A percentile compares a stretch with the other conserved stretches of the same genome.
phyloP scores from a whole-genome alignment of 257 asterid genomes.

The Plantago ovata region DNA sequence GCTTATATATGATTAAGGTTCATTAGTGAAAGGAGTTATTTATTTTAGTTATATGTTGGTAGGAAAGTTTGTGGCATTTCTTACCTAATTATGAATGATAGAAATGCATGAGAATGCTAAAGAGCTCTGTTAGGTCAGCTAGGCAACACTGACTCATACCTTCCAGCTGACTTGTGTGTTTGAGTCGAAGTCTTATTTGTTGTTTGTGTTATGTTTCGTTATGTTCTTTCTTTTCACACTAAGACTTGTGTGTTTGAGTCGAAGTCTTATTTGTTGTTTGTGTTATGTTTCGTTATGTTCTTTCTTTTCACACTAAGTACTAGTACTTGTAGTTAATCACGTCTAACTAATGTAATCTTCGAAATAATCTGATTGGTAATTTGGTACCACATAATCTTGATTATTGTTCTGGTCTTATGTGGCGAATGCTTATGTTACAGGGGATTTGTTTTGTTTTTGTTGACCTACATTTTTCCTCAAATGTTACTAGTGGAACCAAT shows the following conservation, averaged over 20 bases:
- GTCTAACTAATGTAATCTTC: not conserved
- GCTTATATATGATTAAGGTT: constrained; percentile 5
- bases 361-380: not conserved
- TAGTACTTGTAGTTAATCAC: not conserved
- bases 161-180: constrained; percentile 15
- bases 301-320: not conserved
- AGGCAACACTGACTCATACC: constrained; percentile 17
- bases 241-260: not conserved
- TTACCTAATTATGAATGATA: constrained; percentile 25
- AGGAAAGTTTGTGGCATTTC: constrained; percentile 26
- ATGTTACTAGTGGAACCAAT: not conserved
- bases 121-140: constrained; percentile 41
- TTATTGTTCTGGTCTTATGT: not conserved
- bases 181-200: not conserved
- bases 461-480: constrained; percentile 2
- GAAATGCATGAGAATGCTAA: constrained; percentile 19
- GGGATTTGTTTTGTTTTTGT: not conserved
- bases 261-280: not conserved
- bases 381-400: not conserved
- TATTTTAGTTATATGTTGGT: constrained; percentile 15
- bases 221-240: not conserved
- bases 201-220: not conserved
- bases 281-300: not conserved
- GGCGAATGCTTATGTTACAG: not conserved
- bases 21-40: constrained; percentile 1